Conservation (phyloP, 2,329 filamentous ascomycete genomes). For the Fusarium sp. region DNA sequence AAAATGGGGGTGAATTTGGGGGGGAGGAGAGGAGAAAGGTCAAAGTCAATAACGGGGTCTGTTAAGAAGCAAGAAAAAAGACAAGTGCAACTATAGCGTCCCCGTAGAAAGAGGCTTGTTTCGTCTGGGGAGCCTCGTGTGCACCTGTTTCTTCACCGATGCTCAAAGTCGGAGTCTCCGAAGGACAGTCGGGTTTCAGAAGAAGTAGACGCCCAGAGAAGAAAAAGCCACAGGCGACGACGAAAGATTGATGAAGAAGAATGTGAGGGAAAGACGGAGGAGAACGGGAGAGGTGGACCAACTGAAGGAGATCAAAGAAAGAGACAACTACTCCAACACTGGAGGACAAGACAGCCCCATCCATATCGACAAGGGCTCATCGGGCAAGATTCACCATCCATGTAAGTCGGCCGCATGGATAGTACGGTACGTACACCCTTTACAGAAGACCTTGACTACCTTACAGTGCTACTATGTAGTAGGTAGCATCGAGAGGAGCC, state of each 20-base stretch:
- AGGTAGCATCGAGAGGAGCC: conserved; percentile 22
- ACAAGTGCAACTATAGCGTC: neutral
- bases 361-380: conserved; percentile 33
- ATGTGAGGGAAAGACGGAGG: conserved; percentile 16
- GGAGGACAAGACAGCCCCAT: conserved; percentile 18
- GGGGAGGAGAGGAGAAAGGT: neutral
- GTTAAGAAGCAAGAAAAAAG: neutral
- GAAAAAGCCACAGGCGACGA: neutral
- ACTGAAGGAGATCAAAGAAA: conserved; percentile 24
- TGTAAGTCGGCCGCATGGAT: conserved; percentile 37
- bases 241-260: neutral
- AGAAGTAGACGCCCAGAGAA: neutral
- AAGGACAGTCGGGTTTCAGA: neutral
- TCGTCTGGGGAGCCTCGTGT: neutral
- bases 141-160: neutral
- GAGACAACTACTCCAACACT: conserved; percentile 7
- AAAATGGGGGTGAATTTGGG: neutral
- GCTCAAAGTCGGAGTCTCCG: neutral
- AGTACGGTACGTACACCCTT: conserved; percentile 21
- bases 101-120: neutral
- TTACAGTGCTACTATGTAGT: conserved; percentile 6
- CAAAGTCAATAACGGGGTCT: neutral
- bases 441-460: neutral
- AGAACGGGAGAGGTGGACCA: conserved; percentile 1
- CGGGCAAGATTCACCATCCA: conserved; percentile 27